Evolutionary conservation across 306 rosid species (phyloP).

Genomic region (Cicer cuneatum): DNA sequence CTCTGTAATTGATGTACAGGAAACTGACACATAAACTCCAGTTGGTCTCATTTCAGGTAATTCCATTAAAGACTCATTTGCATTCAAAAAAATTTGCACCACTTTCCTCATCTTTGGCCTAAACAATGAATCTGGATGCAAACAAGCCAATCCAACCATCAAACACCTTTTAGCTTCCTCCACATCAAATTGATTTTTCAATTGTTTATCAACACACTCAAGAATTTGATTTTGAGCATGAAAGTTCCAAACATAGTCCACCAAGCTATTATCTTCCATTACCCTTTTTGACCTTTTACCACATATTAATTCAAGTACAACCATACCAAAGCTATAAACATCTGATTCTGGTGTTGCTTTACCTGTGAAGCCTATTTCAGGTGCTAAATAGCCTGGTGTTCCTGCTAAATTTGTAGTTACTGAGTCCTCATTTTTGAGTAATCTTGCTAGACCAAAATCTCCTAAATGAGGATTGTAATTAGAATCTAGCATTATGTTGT

Average conservation of each 20-base stretch:
- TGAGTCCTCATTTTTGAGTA: constrained; percentile 48
- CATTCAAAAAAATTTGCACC: constrained; percentile 54
- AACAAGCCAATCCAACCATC: constrained; percentile 66
- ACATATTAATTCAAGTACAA: constrained; percentile 63
- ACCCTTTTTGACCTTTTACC: constrained; percentile 59
- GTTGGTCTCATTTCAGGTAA: constrained; percentile 49
- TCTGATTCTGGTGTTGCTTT: constrained; percentile 62
- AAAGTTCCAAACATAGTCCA: constrained; percentile 58
- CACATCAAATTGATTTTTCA: constrained; percentile 44
- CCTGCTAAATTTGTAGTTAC: constrained; percentile 54
- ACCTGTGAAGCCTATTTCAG: constrained; percentile 56
- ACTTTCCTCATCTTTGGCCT: constrained; percentile 67
- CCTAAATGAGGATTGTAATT: constrained; percentile 55
- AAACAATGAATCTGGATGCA: constrained; percentile 50
- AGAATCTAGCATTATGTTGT: constrained; percentile 59
- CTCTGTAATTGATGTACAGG: constrained; percentile 48
- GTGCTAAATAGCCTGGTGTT: constrained; percentile 65
- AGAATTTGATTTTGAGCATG: constrained; percentile 46
- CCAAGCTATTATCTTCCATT: constrained; percentile 53
- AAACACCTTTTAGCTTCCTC: constrained; percentile 56
- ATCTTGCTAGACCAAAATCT: constrained; percentile 65
- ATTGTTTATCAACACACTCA: constrained; percentile 54
- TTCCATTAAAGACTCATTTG: constrained; percentile 55
- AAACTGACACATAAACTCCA: constrained; percentile 51
- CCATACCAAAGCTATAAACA: constrained; percentile 66